Percentiles rank a stretch among this genome's conserved stretches.
These are phyloP conservation scores for Psidium friedrichsthalianum DNA, from an alignment of 345 rosid species.

Conservation along the genomic window DNA sequence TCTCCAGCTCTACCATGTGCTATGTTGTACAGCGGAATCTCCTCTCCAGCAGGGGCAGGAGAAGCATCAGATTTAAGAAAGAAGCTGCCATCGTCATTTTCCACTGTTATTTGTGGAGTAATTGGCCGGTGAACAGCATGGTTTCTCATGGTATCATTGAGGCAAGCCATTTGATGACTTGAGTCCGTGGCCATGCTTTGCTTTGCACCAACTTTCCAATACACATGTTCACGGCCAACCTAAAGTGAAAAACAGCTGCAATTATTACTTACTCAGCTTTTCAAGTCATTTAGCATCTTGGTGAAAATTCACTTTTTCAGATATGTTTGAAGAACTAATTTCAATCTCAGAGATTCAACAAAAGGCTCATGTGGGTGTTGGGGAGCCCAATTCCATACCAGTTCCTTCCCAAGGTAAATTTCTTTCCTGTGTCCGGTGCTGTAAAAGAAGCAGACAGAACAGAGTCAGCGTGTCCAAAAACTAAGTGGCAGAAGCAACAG, in stretches of 20 bases:
- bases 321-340: background rate
- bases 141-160: constrained; percentile 2
- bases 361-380: background rate
- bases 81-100: constrained; percentile 1
- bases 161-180: background rate
- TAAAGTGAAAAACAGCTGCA: constrained; percentile 2
- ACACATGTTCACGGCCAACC: constrained; percentile 56
- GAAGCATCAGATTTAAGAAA: constrained; percentile 4
- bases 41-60: constrained; percentile 49
- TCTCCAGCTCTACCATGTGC: constrained; percentile 83
- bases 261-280: background rate
- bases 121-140: constrained; percentile 7
- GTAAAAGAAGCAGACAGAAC: constrained; percentile 21
- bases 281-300: background rate
- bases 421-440: constrained; percentile 83
- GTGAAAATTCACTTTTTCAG: background rate
- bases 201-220: constrained; percentile 49
- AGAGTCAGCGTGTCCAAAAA: background rate
- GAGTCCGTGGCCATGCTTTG: constrained; percentile 7
- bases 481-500: background rate
- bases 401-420: constrained; percentile 50
- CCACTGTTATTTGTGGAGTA: background rate
- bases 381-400: constrained; percentile 28
- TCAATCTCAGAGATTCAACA: background rate
- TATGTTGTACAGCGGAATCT: constrained; percentile 50